Evolutionary conservation across 2,329 filamentous ascomycete species (phyloP).

Genomic region (Aspergillus quadricinctus): DNA sequence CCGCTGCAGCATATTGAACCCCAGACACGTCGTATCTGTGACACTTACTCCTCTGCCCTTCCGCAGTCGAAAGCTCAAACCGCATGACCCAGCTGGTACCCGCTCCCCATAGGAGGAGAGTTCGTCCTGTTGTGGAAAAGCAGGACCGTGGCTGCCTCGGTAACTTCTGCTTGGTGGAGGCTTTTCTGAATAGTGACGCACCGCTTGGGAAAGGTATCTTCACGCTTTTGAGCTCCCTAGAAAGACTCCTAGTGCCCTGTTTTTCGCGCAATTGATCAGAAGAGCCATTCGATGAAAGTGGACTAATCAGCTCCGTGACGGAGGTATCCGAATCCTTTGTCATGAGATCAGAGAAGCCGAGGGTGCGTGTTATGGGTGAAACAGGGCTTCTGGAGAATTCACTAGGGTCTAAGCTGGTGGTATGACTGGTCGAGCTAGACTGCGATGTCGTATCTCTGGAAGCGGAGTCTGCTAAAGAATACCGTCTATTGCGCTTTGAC

Average conservation of each 20-base stretch:
- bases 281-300: conserved; percentile 7
- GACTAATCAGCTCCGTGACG: conserved; percentile 7
- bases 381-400: conserved; percentile 13
- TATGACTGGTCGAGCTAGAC: conserved; percentile 21
- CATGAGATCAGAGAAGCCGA: conserved; percentile 11
- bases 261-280: conserved; percentile 11
- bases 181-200: conserved; percentile 18
- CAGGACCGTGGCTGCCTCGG: conserved; percentile 27
- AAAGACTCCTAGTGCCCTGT: conserved; percentile 12
- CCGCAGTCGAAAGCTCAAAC: conserved; percentile 26
- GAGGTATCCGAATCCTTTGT: conserved; percentile 10
- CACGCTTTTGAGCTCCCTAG: conserved; percentile 17
- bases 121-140: conserved; percentile 25
- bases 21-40: conserved; percentile 29
- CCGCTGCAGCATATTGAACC: conserved; percentile 30
- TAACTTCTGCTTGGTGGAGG: conserved; percentile 17
- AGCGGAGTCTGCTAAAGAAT: conserved; percentile 14
- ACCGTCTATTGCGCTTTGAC: conserved; percentile 12
- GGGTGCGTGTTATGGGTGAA: conserved; percentile 9
- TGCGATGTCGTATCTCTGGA: conserved; percentile 16
- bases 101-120: conserved; percentile 18
- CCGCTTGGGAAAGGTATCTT: conserved; percentile 14
- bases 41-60: conserved; percentile 22
- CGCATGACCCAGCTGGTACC: conserved; percentile 20
- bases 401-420: conserved; percentile 14